Conservation (phyloP, 306 rosid species). For the Cucurbita maxima region DNA sequence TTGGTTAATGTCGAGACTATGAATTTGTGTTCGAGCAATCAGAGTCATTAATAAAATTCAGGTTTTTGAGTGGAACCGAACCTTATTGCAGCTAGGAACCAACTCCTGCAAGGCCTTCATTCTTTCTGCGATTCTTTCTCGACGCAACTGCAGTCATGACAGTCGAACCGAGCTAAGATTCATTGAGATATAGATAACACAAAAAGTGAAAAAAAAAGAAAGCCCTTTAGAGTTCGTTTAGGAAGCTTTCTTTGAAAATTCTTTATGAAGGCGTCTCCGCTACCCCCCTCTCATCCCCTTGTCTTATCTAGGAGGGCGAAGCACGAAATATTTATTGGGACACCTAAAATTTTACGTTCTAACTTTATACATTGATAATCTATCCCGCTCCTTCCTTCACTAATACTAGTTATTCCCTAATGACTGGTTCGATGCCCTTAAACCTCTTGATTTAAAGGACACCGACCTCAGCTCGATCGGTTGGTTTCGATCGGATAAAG, state of each 20-base stretch:
- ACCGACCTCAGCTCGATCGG: too few relatives aligned
- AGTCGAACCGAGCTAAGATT: background rate
- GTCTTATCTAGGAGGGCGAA: too few relatives aligned
- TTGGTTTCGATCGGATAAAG: too few relatives aligned
- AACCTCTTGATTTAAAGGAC: too few relatives aligned
- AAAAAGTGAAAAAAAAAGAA: background rate
- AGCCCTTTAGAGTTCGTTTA: background rate
- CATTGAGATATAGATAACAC: background rate
- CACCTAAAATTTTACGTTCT: too few relatives aligned
- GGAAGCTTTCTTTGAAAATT: background rate
- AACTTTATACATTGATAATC: too few relatives aligned
- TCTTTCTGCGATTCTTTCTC: slow-evolving; percentile 98
- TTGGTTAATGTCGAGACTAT: background rate
- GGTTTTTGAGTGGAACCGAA: slow-evolving; percentile 14
- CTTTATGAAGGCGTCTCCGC: too few relatives aligned
- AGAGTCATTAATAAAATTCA: background rate
- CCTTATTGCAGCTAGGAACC: slow-evolving; percentile 92
- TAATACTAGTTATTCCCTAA: too few relatives aligned
- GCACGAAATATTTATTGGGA: too few relatives aligned
- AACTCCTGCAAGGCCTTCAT: slow-evolving; percentile 97
- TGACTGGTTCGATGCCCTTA: too few relatives aligned
- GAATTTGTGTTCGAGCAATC: background rate
- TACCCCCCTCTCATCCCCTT: too few relatives aligned
- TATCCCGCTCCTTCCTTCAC: too few relatives aligned
- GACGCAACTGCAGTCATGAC: slow-evolving; percentile 50